A percentile compares a stretch with the other conserved stretches of the same genome.
These are phyloP conservation scores for Rhizophora apiculata DNA, from an alignment of 345 rosid species.

Conservation along the genomic window DNA sequence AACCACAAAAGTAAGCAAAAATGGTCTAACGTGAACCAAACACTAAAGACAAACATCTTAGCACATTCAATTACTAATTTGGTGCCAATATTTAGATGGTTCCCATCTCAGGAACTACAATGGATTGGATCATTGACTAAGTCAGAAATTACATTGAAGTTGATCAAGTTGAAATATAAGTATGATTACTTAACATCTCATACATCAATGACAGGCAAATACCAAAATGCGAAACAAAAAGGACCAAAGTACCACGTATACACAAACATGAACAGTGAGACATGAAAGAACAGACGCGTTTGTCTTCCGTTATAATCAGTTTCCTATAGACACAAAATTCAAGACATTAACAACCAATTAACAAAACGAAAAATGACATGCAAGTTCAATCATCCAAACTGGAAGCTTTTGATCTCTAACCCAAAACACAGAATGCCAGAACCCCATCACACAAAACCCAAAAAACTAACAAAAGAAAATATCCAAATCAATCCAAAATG, in stretches of 20 bases:
- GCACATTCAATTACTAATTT: too few species aligned
- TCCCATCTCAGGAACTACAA: too few species aligned
- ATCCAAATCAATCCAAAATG: not conserved
- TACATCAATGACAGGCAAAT: too few species aligned
- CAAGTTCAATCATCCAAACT: not conserved
- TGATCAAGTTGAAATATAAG: too few species aligned
- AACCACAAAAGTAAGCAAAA: too few species aligned
- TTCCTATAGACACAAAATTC: not conserved
- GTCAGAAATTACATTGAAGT: too few species aligned
- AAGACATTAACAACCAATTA: not conserved
- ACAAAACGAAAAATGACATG: not conserved
- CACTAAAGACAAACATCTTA: too few species aligned
- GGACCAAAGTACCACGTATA: not conserved
- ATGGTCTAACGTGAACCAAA: too few species aligned
- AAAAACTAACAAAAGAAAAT: not conserved
- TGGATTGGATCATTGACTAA: too few species aligned
- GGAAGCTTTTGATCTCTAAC: not conserved
- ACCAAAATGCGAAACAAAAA: not conserved
- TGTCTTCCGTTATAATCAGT: constrained; percentile 6
- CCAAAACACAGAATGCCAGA: not conserved
- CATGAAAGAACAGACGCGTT: not conserved
- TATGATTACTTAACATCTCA: too few species aligned
- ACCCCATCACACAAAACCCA: not conserved
- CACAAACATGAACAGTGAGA: not conserved
- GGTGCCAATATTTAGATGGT: too few species aligned